phyloP scores from a whole-genome alignment of 2,329 filamentous ascomycete genomes.

The Fusarium graminum region DNA sequence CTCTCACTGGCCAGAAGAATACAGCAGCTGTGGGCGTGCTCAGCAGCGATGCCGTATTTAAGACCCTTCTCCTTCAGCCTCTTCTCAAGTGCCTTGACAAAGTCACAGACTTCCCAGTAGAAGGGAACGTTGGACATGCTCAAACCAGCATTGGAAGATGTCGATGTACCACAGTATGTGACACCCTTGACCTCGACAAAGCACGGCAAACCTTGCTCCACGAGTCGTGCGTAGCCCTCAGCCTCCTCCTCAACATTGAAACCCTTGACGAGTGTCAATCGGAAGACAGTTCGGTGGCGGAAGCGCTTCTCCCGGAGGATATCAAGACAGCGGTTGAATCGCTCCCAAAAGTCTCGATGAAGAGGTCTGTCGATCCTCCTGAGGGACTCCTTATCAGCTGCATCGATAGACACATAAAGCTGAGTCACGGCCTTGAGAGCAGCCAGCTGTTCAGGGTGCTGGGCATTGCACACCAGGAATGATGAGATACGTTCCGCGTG shows the following conservation, averaged over 20 bases:
- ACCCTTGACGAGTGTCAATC: conserved; percentile 94
- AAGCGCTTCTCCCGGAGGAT: conserved; percentile 87
- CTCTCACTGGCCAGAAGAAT: conserved; percentile 85
- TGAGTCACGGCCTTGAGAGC: conserved; percentile 89
- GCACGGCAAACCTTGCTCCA: conserved; percentile 86
- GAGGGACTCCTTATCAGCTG: conserved; percentile 88
- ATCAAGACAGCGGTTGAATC: conserved; percentile 90
- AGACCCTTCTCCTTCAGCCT: conserved; percentile 78
- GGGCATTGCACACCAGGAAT: conserved; percentile 96
- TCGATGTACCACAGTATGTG: conserved; percentile 93
- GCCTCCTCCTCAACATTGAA: conserved; percentile 98
- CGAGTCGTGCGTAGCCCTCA: conserved; percentile 88
- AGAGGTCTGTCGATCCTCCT: conserved; percentile 91
- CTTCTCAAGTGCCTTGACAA: conserved; percentile 80
- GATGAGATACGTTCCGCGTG: conserved; percentile 90
- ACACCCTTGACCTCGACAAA: conserved; percentile 98
- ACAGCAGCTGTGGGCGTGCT: conserved; percentile 96
- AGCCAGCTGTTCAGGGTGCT: conserved; percentile 91
- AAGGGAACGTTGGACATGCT: conserved; percentile 99
- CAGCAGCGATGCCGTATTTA: conserved; percentile 90
- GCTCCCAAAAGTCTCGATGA: conserved; percentile 97
- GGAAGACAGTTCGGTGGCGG: conserved; percentile 92
- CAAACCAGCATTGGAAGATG: conserved; percentile 84
- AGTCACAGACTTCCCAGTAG: conserved; percentile 88
- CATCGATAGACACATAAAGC: conserved; percentile 96